A percentile compares a stretch with the other conserved stretches of the same genome.
Conservation (phyloP, 352 stramenopile species). For the Elongisporangium undulatum region DNA sequence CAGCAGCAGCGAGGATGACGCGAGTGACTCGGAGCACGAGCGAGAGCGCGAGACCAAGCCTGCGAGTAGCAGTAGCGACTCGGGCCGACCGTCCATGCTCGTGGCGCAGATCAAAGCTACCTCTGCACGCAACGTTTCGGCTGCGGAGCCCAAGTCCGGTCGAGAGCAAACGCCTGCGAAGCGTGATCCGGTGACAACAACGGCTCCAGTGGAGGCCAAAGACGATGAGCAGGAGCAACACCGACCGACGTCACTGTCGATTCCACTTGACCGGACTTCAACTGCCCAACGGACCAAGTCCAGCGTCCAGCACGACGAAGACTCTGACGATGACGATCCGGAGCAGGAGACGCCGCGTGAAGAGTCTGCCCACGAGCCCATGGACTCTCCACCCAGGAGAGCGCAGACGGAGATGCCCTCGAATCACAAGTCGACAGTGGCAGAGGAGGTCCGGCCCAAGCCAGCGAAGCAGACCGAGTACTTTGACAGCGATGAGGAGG, state of each 20-base stretch:
- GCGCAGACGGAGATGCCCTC: neutral
- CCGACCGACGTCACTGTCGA: neutral
- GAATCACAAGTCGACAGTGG: neutral
- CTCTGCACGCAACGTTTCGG: constrained; percentile 8
- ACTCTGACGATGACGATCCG: constrained; percentile 19
- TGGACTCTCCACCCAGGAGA: constrained; percentile 3
- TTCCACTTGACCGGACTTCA: too few species aligned
- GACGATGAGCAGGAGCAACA: neutral
- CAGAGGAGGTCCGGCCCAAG: neutral
- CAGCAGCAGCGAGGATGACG: neutral
- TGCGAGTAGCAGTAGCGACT: constrained; percentile 6
- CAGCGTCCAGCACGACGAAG: constrained; percentile 8
- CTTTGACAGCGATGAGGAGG: constrained; percentile 61
- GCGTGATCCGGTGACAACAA: neutral
- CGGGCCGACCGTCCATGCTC: constrained; percentile 24
- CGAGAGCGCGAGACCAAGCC: neutral
- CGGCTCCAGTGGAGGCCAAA: neutral
- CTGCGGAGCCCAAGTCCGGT: neutral
- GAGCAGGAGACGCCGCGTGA: constrained; percentile 37
- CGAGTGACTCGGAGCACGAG: neutral
- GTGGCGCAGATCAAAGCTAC: constrained; percentile 61
- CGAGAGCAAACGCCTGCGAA: neutral
- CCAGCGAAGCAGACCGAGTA: constrained; percentile 28
- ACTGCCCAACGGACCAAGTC: neutral
- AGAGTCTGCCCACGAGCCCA: neutral